Conservation (phyloP, 2,329 filamentous ascomycete genomes). For the Ascochyta clinopodiicola region DNA sequence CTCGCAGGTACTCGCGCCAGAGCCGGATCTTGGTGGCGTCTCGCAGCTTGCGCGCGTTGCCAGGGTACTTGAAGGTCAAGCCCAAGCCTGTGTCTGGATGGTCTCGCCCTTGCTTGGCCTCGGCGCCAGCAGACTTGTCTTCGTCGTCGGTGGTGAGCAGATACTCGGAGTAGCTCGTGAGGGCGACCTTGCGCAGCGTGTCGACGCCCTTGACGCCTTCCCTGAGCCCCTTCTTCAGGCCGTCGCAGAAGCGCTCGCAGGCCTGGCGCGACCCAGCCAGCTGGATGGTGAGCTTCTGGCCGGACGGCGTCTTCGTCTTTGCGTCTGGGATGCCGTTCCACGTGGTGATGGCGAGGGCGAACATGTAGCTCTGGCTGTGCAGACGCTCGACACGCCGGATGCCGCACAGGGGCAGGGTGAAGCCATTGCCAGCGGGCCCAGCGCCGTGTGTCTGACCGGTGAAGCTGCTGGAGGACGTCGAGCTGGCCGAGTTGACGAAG, state of each 20-base stretch:
- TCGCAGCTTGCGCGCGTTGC: conserved; percentile 89
- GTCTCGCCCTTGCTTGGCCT: conserved; percentile 56
- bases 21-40: conserved; percentile 97
- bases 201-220: conserved; percentile 87
- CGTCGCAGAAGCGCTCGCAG: conserved; percentile 96
- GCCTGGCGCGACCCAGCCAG: conserved; percentile 86
- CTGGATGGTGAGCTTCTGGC: conserved; percentile 89
- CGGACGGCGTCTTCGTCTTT: conserved; percentile 57
- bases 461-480: conserved; percentile 80
- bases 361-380: conserved; percentile 90
- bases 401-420: conserved; percentile 89
- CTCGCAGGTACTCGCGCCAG: conserved; percentile 92
- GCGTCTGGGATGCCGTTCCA: conserved; percentile 73
- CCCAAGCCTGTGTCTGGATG: conserved; percentile 93
- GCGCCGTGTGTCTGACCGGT: conserved; percentile 92
- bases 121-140: conserved; percentile 42
- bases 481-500: conserved; percentile 80
- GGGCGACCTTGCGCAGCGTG: conserved; percentile 79
- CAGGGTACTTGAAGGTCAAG: conserved; percentile 91
- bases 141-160: conserved; percentile 59
- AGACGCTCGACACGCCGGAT: conserved; percentile 91
- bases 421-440: conserved; percentile 92
- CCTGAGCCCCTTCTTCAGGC: conserved; percentile 86
- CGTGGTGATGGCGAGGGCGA: conserved; percentile 91
- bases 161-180: conserved; percentile 80